Base-by-base conservation (phyloP, 805 yeast genomes). In the Suhomyces sp. region DNA sequence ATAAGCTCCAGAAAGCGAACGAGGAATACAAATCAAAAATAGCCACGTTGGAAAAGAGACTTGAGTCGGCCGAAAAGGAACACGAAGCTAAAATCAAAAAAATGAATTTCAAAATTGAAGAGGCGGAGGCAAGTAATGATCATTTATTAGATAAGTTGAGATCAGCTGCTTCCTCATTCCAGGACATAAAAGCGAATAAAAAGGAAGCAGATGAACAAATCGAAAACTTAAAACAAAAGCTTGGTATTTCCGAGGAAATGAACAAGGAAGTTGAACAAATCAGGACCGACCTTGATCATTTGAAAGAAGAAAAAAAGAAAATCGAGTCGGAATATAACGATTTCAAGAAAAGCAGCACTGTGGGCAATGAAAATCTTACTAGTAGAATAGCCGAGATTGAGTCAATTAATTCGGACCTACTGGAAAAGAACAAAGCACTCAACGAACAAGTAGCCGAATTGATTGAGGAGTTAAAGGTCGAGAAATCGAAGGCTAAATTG, bases 81-180 rank as follows among this genome's bases (percentile, higher is more conserved):
- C 58, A 62, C 12, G 65, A 57, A 12, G 40, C 50, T 0, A 52
- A 60, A 15, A 31, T 62, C 5, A 50, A 46, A 13, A 66, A 59
- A 4, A 33, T 63, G 8, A 53, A 61, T 31, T 68, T 60, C 6
- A 65, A 65, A 27, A 20, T 68, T 4, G 52, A 49, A 3, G 72
- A 72, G 2, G 45, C 65, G 7, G 71, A 72, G 48, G 71, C 61
- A 3, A 62, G 57, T 6, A 73, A 70, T 50, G 64, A 63, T 13
- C 73, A 68, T 53, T 62, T 75, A 25, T 68, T 77, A 68, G 76
- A 75, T 44, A 76, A 73, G 50, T 63, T 75, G 40, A 60, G 78
- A 43, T 59, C 75, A 4, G 77, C 76, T 8, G 75, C 76, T 3
- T 48, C 62, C 24, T 66, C 74, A n/a, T 60, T 64, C 54, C 68